These are phyloP conservation scores for Turnera subulata DNA, from an alignment of 345 rosid species.

Conservation along the genomic window DNA sequence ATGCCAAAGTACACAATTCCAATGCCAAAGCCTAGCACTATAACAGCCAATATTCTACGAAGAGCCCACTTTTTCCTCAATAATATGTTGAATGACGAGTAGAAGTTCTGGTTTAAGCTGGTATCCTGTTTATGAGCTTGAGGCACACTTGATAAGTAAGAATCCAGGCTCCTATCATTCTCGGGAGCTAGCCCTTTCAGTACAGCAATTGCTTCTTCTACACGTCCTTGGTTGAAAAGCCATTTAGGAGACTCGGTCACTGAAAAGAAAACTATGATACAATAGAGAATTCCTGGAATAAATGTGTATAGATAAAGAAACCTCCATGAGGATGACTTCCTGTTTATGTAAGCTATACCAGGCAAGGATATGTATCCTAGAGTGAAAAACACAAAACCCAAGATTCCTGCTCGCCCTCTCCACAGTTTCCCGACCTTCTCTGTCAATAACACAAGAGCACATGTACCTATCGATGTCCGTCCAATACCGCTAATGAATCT, in stretches of 20 bases:
- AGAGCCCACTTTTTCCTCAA: constrained; percentile 18
- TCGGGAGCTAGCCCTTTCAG: not conserved
- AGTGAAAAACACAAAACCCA: too few species aligned
- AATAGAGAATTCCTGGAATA: constrained; percentile 34
- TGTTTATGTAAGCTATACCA: constrained; percentile 26
- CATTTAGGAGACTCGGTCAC: constrained; percentile 56
- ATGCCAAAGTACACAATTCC: constrained; percentile 46
- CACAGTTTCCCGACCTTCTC: too few species aligned
- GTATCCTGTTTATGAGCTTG: not conserved
- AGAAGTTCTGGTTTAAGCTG: not conserved
- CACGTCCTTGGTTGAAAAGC: constrained; percentile 47
- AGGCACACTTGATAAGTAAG: too few species aligned
- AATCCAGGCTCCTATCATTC: not conserved
- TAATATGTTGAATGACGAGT: constrained; percentile 20
- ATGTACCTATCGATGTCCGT: constrained; percentile 43
- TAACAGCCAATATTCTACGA: constrained; percentile 12
- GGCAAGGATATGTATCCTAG: too few species aligned
- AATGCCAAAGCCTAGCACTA: constrained; percentile 38
- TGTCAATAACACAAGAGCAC: constrained; percentile 43
- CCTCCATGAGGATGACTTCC: constrained; percentile 46
- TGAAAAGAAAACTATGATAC: constrained; percentile 24
- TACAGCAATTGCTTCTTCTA: constrained; percentile 40
- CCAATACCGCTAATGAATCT: constrained; percentile 47
- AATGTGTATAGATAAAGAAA: constrained; percentile 46
- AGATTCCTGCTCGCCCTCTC: too few species aligned